Percentiles rank a stretch among this genome's conserved stretches.
phyloP scores from a whole-genome alignment of 345 rosid species.

The Jatropha curcas region DNA sequence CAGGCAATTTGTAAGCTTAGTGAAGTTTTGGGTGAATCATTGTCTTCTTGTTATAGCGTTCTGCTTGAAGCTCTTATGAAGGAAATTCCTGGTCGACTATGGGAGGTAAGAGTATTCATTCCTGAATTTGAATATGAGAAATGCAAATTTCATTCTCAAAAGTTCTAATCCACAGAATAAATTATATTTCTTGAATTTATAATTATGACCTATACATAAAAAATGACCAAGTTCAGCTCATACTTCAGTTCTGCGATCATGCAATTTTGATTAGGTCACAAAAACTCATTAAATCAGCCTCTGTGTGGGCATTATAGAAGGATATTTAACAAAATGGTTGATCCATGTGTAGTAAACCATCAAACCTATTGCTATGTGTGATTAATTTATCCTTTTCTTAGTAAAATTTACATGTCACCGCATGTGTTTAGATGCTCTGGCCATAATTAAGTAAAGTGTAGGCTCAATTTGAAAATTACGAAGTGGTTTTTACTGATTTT shows the following conservation, averaged over 20 bases:
- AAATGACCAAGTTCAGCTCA: neutral
- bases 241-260: neutral
- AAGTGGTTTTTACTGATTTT: neutral
- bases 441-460: neutral
- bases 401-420: neutral
- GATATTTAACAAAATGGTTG: neutral
- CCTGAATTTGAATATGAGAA: neutral
- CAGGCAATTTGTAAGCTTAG: slow-evolving; percentile 77
- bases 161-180: neutral
- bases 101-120: slow-evolving; percentile 66
- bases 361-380: neutral
- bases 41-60: slow-evolving; percentile 57
- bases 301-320: neutral
- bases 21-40: slow-evolving; percentile 80
- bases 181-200: neutral
- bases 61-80: slow-evolving; percentile 66
- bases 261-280: neutral
- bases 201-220: neutral
- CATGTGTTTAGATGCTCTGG: neutral
- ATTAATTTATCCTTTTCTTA: neutral
- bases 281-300: neutral
- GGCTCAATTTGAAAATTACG: neutral
- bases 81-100: slow-evolving; percentile 89
- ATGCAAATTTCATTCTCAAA: neutral
- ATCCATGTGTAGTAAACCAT: neutral